phyloP scores from a whole-genome alignment of 164 flowering plant species.

The Paratinospora sagittata region DNA sequence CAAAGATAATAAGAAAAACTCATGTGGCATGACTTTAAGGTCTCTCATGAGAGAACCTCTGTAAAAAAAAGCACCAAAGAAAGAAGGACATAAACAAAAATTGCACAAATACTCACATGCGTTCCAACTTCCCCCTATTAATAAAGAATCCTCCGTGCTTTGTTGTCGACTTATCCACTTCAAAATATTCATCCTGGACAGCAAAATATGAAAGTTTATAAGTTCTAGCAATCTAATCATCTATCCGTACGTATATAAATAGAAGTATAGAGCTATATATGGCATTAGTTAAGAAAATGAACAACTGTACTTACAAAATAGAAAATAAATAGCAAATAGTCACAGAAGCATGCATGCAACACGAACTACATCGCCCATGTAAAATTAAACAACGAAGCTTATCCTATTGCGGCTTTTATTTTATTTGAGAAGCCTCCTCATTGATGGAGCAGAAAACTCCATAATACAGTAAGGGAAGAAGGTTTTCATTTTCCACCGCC shows the following conservation, averaged over 20 bases:
- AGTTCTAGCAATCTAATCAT: background rate
- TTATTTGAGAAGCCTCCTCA: too few relatives aligned
- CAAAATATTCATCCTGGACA: constrained; percentile 94
- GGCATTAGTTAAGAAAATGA: background rate
- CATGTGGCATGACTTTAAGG: too few relatives aligned
- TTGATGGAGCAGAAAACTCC: too few relatives aligned
- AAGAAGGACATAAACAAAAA: background rate
- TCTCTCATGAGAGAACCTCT: background rate
- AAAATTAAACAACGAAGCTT: too few relatives aligned
- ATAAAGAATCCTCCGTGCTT: constrained; percentile 96
- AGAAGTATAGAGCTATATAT: background rate
- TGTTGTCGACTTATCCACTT: constrained; percentile 79
- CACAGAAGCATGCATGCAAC: too few relatives aligned
- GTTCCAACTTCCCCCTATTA: constrained; percentile 87
- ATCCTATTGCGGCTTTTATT: too few relatives aligned
- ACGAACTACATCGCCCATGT: too few relatives aligned
- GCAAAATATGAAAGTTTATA: constrained; percentile 5
- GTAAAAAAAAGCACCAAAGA: background rate
- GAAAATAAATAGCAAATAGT: too few relatives aligned
- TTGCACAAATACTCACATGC: constrained; percentile 46
- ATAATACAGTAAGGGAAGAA: too few relatives aligned
- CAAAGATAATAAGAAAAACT: too few relatives aligned
- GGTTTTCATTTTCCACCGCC: too few relatives aligned
- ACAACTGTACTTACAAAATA: too few relatives aligned
- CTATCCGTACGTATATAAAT: background rate